Percentiles rank a stretch among this genome's conserved stretches.
These are phyloP conservation scores for Solanum chacoense DNA, from an alignment of 305 asterid species.

Conservation along the genomic window DNA sequence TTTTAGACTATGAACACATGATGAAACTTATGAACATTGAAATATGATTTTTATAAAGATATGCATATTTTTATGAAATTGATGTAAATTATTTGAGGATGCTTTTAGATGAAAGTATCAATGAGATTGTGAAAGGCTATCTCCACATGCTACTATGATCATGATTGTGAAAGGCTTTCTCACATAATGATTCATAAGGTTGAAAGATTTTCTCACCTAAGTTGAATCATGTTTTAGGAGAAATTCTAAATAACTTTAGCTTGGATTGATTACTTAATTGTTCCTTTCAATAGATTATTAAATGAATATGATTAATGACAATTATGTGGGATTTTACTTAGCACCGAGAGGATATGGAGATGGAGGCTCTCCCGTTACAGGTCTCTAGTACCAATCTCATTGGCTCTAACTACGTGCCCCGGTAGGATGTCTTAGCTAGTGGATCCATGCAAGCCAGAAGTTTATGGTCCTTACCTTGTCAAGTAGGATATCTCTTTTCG, in stretches of 20 bases:
- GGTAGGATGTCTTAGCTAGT: background rate
- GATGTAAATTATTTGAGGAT: background rate
- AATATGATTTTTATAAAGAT: background rate
- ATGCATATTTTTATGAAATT: background rate
- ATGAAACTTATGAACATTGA: background rate
- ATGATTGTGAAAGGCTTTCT: background rate
- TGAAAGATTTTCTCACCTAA: background rate
- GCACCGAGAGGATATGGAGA: background rate
- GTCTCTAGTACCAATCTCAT: background rate
- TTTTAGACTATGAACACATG: background rate
- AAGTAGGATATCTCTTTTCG: background rate
- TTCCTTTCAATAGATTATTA: background rate
- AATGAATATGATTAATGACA: background rate
- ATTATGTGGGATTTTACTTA: background rate
- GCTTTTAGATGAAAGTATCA: background rate
- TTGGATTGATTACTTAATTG: background rate
- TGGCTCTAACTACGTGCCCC: background rate
- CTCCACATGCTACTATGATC: background rate
- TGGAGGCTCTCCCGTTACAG: background rate
- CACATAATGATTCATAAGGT: background rate
- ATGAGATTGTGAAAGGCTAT: background rate
- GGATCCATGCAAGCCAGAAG: background rate
- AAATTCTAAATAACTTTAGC: background rate
- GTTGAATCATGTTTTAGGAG: background rate
- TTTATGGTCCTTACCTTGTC: background rate